Base-by-base conservation (phyloP, 163 green algal species). In the Chlamydomonas reinhardtii region DNA sequence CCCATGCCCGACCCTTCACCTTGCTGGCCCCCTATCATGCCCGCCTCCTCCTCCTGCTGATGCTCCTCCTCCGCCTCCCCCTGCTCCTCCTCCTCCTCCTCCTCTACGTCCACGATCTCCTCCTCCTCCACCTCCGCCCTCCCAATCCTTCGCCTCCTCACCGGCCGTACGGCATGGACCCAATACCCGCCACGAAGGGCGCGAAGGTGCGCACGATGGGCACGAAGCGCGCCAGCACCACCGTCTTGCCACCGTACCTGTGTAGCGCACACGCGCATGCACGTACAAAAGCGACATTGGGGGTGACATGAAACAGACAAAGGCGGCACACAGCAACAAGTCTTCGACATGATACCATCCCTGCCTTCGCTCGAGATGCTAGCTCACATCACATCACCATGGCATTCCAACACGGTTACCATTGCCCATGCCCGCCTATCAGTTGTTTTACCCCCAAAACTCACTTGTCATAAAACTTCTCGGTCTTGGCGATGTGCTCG, bases 141-240 rank as follows among this genome's bases (percentile, higher is more conserved):
- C 52, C 2, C 20, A 52, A 82, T 62, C 66, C 48, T 14, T 14
- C 48, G 14, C 48, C 48, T 31, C 73, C 89, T 86, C 56, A 93
- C 81, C 91, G 89, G 54, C 68, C 59, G 77, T 97, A 97, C 0
- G 89, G 73, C 96, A 98, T 98, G 77, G 81, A 92, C n/a, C 94
- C 94, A 27, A 98, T 92, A 15, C 97, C 97, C 1, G 97, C 97
- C 27, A 99, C 95, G 85, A 99, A 99, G 17, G 97, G 97, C 22
- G 96, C 96, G 88, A 99, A 98, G 9, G 97, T 99, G 34, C 97
- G 92, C 0, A 99, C 93, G 81, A 99, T 99, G 72, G 96, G 96
- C 62, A 98, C 93, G 85, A 99, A 99, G 48, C 97, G 94, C 15
- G 96, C 97, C 70, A 99, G 91, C 34, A 98, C 95, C 25, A 86